Base-by-base conservation (phyloP, 1,284 basidiomycete species). In the Marasmius oreades region DNA sequence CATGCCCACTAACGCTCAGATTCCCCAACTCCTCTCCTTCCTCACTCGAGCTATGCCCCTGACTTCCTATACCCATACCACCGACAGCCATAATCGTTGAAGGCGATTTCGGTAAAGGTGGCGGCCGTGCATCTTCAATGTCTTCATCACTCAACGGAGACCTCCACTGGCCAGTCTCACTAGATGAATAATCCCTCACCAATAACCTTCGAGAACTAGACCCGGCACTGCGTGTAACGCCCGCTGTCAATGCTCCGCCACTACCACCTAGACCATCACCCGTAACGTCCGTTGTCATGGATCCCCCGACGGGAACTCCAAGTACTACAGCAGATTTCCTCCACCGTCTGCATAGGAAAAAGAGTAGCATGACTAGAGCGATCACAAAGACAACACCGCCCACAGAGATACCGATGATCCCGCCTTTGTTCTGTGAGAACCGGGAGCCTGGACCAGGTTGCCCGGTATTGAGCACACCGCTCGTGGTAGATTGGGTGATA, bases 361-460 rank as follows among this genome's bases (percentile, higher is more conserved):
- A 57, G 6, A 51, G 12, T 5, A 31, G 26, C 3, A 57, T 36
- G 12, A 48, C 46, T 6, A 22, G 36, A 14, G 24, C 20, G 23
- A 57, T 26, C 3, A 57, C 46, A 12, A 52, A 52, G 20, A 51
- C 33, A 12, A 53, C 46, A 18, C 52, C 36, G 18, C 52, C 56
- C n/a, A 57, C 50, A 2, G 56, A 20, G 12, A 54, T 37, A 22
- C 56, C 56, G 11, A 57, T 57, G 33, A 57, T 57, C 18, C 52
- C 52, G 12, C 56, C 52, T 16, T 53, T 50, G 20, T 57, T 51
- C 16, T 31, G 37, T 6, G 52, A 33, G 34, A 54, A 57, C 8
- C 18, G 42, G 24, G 51, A 39, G 5, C 45, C 45, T 22, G 51
- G 16, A 16, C 14, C 12, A 4, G 51, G 24, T 23, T 45, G 28